Percentiles rank a stretch among this genome's conserved stretches.
These are phyloP conservation scores for Hymenochaete sp. DNA, from an alignment of 1,284 basidiomycete genomes.

Conservation along the genomic window DNA sequence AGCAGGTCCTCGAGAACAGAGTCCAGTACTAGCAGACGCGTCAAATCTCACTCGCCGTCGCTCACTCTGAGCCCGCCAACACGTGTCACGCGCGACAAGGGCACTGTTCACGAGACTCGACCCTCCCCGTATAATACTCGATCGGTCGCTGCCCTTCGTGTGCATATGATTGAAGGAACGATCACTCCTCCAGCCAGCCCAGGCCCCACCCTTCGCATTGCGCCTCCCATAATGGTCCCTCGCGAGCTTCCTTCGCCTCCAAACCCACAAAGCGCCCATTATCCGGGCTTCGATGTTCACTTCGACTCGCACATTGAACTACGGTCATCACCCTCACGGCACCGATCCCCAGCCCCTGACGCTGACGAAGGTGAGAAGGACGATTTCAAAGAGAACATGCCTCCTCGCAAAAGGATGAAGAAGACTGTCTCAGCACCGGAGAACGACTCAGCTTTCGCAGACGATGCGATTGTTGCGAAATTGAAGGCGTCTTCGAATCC, in stretches of 20 bases:
- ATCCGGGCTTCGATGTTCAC: slow-evolving; percentile 62
- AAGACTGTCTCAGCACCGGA: slow-evolving; percentile 28
- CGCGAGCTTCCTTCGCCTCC: slow-evolving; percentile 37
- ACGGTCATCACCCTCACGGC: slow-evolving; percentile 11
- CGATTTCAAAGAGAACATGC: slow-evolving; percentile 46
- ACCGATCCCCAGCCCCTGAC: not conserved
- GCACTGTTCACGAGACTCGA: too few species aligned
- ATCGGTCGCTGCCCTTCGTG: too few species aligned
- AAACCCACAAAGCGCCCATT: slow-evolving; percentile 56
- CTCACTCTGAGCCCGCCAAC: too few species aligned
- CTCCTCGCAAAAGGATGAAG: slow-evolving; percentile 32
- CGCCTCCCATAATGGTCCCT: slow-evolving; percentile 27
- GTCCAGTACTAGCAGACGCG: not conserved
- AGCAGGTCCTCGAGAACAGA: not conserved
- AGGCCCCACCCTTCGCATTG: not conserved
- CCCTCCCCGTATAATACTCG: too few species aligned
- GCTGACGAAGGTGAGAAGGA: slow-evolving; percentile 15
- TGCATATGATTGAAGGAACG: too few species aligned
- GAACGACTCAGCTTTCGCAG: not conserved
- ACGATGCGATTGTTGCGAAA: not conserved
- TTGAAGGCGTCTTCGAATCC: not conserved
- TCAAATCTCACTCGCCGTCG: not conserved
- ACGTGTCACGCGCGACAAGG: too few species aligned
- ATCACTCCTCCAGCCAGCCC: too few species aligned
- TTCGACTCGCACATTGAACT: slow-evolving; percentile 39